A percentile compares a stretch with the other conserved stretches of the same genome.
Evolutionary conservation across 805 yeast genomes (phyloP).

Genomic region (Debaryomyces prosopidis): DNA sequence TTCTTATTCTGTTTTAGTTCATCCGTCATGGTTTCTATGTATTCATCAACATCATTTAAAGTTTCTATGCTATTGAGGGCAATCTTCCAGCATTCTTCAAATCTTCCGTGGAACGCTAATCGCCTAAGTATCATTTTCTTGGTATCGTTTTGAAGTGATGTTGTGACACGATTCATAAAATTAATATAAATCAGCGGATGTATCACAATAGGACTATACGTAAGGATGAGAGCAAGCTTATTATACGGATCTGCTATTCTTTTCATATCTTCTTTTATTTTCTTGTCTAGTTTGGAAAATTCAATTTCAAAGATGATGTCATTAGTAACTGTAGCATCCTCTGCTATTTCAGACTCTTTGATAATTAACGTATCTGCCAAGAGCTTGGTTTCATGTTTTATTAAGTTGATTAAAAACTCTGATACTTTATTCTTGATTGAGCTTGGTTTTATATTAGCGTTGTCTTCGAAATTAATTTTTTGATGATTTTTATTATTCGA

Average conservation of each 20-base stretch:
- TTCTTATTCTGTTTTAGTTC: slow-evolving; percentile 18
- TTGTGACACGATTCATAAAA: slow-evolving; percentile 15
- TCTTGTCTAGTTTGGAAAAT: slow-evolving; percentile 2
- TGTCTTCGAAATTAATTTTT: slow-evolving; percentile 3
- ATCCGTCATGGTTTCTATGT: slow-evolving; percentile 26
- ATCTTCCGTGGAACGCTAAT: slow-evolving; percentile 32
- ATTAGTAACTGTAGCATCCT: background rate
- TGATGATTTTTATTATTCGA: background rate
- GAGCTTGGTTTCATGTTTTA: slow-evolving; percentile 7
- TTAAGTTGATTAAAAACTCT: slow-evolving; percentile 5
- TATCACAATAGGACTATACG: slow-evolving; percentile 32
- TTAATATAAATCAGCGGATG: slow-evolving; percentile 27
- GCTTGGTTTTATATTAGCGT: background rate
- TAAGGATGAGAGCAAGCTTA: slow-evolving; percentile 27
- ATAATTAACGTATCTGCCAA: slow-evolving; percentile 1
- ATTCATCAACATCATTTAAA: slow-evolving; percentile 38
- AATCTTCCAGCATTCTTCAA: slow-evolving; percentile 30
- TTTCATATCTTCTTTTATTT: slow-evolving; percentile 17
- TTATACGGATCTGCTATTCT: slow-evolving; percentile 28
- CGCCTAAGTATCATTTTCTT: slow-evolving; percentile 24
- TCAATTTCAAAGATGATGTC: slow-evolving; percentile 1
- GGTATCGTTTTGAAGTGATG: slow-evolving; percentile 17
- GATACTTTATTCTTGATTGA: slow-evolving; percentile 6
- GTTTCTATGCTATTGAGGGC: slow-evolving; percentile 25
- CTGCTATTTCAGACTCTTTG: background rate